A percentile compares a stretch with the other conserved stretches of the same genome.
Conservation (phyloP, 176 grass and related monocot genomes). For the Alloteropsis semialata region DNA sequence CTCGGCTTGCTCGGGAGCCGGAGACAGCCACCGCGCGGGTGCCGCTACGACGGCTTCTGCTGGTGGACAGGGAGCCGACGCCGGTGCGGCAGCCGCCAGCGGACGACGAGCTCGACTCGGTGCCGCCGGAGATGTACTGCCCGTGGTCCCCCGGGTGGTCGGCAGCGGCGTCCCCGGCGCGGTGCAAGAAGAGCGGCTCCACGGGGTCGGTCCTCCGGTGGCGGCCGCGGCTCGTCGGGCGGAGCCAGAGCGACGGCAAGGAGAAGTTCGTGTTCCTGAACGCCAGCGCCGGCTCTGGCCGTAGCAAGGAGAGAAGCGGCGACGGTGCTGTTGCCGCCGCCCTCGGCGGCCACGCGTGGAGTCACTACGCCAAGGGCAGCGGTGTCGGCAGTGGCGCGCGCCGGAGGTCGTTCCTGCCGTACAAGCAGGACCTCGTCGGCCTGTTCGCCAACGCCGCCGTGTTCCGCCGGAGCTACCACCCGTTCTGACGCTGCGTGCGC, state of each 20-base stretch:
- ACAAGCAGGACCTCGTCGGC: constrained; percentile 68
- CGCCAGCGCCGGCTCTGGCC: not conserved
- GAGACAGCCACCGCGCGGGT: constrained; percentile 20
- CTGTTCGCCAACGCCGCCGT: constrained; percentile 63
- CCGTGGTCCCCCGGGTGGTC: constrained; percentile 35
- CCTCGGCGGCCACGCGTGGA: constrained; percentile 17
- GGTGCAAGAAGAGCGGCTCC: constrained; percentile 74
- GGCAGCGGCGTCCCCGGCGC: constrained; percentile 19
- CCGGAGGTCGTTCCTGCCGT: constrained; percentile 74
- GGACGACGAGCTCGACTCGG: not conserved
- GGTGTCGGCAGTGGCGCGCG: constrained; percentile 7
- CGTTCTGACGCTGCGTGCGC: constrained; percentile 26
- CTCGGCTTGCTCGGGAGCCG: not conserved
- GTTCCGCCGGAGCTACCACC: constrained; percentile 54
- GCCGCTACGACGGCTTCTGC: constrained; percentile 43
- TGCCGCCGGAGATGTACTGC: constrained; percentile 36
- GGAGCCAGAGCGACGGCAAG: constrained; percentile 93
- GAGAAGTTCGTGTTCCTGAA: constrained; percentile 88
- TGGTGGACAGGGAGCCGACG: constrained; percentile 38
- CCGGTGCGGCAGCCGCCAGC: not conserved
- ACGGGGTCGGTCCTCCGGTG: constrained; percentile 81
- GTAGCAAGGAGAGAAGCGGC: too few relatives aligned
- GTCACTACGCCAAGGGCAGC: constrained; percentile 26
- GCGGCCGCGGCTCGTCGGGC: constrained; percentile 55
- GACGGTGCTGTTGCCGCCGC: not conserved